phyloP scores from a whole-genome alignment of 192 early-diverging fungal genomes.

The Coemansia sp. region DNA sequence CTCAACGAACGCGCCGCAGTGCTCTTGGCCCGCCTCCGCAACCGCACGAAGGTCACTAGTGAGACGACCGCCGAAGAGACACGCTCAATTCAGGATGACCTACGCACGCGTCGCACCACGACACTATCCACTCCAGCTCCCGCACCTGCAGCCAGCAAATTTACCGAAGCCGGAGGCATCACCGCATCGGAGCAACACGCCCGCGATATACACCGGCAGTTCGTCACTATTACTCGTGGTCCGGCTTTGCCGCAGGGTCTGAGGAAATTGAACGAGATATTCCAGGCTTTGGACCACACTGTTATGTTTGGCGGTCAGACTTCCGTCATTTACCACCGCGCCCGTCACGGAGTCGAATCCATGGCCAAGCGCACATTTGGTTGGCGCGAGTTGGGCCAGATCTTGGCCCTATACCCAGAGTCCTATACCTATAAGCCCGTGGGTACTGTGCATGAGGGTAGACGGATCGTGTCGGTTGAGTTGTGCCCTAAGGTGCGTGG shows the following conservation, averaged over 20 bases:
- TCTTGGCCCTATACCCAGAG: conserved; percentile 58
- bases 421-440: conserved; percentile 46
- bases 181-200: conserved; percentile 6
- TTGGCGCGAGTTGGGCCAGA: conserved; percentile 51
- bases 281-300: conserved; percentile 53
- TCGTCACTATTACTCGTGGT: conserved; percentile 22
- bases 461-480: conserved; percentile 39
- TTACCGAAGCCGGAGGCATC: not conserved
- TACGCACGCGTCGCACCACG: conserved; percentile 18
- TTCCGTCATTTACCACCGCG: conserved; percentile 54
- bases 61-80: conserved; percentile 24
- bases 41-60: conserved; percentile 15
- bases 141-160: not conserved
- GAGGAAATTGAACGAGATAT: conserved; percentile 43
- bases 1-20: conserved; percentile 10
- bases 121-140: not conserved
- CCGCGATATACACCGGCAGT: conserved; percentile 45
- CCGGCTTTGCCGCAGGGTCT: conserved; percentile 24
- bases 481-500: conserved; percentile 28
- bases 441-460: conserved; percentile 21
- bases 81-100: conserved; percentile 37
- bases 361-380: conserved; percentile 59
- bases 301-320: conserved; percentile 38
- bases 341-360: conserved; percentile 58
- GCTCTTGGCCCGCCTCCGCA: conserved; percentile 35